These are phyloP conservation scores for Apophysomyces sp. DNA, from an alignment of 371 early-diverging fungal species.

Conservation along the genomic window DNA sequence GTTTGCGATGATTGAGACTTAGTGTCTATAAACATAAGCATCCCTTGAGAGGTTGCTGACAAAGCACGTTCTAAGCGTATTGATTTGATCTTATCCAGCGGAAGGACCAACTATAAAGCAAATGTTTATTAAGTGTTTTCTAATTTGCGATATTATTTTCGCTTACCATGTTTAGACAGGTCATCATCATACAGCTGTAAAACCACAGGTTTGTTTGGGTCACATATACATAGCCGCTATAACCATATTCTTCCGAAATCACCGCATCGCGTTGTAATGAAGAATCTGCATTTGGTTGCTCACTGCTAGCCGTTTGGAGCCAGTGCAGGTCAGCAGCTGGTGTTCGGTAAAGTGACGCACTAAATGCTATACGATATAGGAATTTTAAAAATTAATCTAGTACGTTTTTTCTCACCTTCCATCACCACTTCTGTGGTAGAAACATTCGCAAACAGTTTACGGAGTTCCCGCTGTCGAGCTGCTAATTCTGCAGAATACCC, in stretches of 20 bases:
- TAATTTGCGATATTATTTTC: neutral
- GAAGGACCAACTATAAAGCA: constrained; percentile 27
- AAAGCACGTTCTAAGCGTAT: constrained; percentile 22
- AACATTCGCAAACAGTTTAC: constrained; percentile 30
- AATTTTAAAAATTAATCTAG: neutral
- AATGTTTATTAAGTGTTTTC: neutral
- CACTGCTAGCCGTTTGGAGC: neutral
- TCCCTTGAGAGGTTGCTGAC: constrained; percentile 18
- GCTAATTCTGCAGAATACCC: constrained; percentile 27
- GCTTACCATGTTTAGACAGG: constrained; percentile 36
- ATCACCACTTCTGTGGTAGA: constrained; percentile 35
- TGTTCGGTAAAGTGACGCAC: constrained; percentile 28
- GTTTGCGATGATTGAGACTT: constrained; percentile 1
- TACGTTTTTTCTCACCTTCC: constrained; percentile 23
- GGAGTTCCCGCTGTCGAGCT: constrained; percentile 27
- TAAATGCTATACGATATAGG: constrained; percentile 18
- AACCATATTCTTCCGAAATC: constrained; percentile 19
- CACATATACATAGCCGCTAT: constrained; percentile 31
- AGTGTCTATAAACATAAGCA: constrained; percentile 25
- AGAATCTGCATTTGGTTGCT: neutral
- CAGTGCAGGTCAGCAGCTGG: neutral
- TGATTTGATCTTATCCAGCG: constrained; percentile 30
- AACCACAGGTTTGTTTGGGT: constrained; percentile 44
- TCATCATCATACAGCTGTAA: constrained; percentile 40
- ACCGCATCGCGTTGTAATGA: neutral